Conservation (phyloP, 2,329 filamentous ascomycete species). For the Huntiella savannae region DNA sequence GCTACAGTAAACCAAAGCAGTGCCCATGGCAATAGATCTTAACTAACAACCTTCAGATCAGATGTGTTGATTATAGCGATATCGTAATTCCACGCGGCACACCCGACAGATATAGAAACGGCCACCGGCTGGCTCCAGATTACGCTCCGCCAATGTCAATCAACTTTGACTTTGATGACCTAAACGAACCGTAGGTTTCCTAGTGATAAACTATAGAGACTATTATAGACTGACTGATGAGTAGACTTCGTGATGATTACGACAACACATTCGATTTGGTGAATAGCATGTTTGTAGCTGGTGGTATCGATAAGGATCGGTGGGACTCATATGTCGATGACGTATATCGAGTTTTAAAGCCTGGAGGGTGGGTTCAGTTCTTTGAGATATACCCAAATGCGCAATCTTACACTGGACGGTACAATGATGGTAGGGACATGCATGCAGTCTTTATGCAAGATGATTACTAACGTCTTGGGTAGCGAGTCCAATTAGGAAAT, state of each 20-base stretch:
- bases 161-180: constrained; percentile 52
- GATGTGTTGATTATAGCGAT: no score
- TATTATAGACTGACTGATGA: not conserved
- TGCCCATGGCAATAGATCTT: not conserved
- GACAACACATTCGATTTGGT: constrained; percentile 59
- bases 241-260: constrained; percentile 40
- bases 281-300: constrained; percentile 54
- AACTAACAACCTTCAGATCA: no score
- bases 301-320: constrained; percentile 50
- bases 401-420: constrained; percentile 68
- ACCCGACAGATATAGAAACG: not conserved
- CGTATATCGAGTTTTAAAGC: constrained; percentile 50
- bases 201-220: not conserved
- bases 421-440: constrained; percentile 36
- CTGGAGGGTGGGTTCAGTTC: constrained; percentile 73
- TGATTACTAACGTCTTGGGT: not conserved
- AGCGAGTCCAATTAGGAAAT: constrained; percentile 36
- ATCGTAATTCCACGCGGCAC: no score
- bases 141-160: constrained; percentile 46
- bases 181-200: constrained; percentile 40
- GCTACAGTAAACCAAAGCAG: not conserved
- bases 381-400: constrained; percentile 73
- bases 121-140: not conserved
- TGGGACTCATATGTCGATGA: constrained; percentile 65
- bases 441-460: not conserved